A percentile compares a stretch with the other conserved stretches of the same genome.
phyloP scores from a whole-genome alignment of 1,284 basidiomycete genomes.

The Polyporus tsugae region DNA sequence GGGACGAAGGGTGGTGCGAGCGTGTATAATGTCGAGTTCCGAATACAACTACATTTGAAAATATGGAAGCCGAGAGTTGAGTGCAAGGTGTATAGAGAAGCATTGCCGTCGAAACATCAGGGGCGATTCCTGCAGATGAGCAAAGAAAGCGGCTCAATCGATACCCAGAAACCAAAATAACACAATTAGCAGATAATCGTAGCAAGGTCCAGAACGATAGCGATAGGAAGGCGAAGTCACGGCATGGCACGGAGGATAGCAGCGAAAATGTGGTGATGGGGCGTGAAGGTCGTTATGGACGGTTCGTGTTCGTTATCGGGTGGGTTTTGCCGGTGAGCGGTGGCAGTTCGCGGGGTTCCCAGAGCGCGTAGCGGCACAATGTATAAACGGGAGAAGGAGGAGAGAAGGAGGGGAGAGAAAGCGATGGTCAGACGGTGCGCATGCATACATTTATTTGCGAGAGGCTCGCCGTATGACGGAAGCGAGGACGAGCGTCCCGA shows the following conservation, averaged over 20 bases:
- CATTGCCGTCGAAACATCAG: not conserved
- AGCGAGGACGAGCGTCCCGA: constrained; percentile 86
- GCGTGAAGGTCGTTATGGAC: constrained; percentile 3
- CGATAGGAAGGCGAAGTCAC: not conserved
- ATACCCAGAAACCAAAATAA: not conserved
- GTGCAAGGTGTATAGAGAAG: not conserved
- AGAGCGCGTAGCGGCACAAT: not conserved
- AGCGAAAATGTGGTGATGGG: not conserved
- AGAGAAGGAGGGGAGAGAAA: not conserved
- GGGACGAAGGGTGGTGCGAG: not conserved
- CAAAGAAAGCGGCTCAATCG: not conserved
- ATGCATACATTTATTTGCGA: constrained; percentile 63
- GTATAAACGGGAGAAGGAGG: not conserved
- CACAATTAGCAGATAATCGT: constrained; percentile 24
- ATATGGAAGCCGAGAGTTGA: not conserved
- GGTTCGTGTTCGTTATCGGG: not conserved
- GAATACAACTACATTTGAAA: not conserved
- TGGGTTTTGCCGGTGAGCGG: constrained; percentile 4
- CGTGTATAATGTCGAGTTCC: not conserved
- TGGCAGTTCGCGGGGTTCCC: not conserved
- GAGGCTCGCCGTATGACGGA: constrained; percentile 86
- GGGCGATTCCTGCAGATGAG: not conserved
- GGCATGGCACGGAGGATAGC: not conserved
- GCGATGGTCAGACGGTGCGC: constrained; percentile 22
- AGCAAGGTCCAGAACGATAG: constrained; percentile 18